phyloP scores from a whole-genome alignment of 2,329 filamentous ascomycete genomes.

The Neonectria punicea region DNA sequence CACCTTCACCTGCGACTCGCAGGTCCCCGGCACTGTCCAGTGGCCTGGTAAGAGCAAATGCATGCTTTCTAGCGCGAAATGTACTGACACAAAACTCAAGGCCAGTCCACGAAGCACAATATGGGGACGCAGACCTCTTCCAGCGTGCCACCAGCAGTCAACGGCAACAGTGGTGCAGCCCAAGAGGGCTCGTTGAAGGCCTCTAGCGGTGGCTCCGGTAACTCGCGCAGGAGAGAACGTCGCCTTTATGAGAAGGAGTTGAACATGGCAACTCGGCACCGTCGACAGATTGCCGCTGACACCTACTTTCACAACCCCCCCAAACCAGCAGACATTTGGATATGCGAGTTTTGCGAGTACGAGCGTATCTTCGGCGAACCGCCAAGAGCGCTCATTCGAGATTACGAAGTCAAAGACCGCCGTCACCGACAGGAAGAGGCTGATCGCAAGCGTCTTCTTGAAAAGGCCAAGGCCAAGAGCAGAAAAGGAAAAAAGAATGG shows the following conservation, averaged over 20 bases:
- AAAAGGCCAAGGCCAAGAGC: conserved; percentile 94
- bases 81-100: conserved; percentile 32
- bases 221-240: conserved; percentile 66
- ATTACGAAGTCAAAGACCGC: conserved; percentile 95
- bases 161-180: conserved; percentile 28
- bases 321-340: conserved; percentile 80
- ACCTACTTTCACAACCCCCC: conserved; percentile 81
- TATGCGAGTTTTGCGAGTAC: conserved; percentile 98
- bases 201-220: conserved; percentile 42
- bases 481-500: conserved; percentile 84
- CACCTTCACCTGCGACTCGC: conserved; percentile 95
- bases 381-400: conserved; percentile 84
- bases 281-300: conserved; percentile 80
- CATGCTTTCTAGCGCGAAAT: background rate
- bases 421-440: conserved; percentile 84
- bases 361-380: conserved; percentile 93
- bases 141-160: conserved; percentile 23
- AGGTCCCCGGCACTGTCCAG: conserved; percentile 81
- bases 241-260: conserved; percentile 78
- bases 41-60: conserved; percentile 68
- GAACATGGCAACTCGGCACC: conserved; percentile 77
- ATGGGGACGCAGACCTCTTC: conserved; percentile 33
- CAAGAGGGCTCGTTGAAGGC: conserved; percentile 51
- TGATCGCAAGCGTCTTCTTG: conserved; percentile 85
- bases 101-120: conserved; percentile 38